phyloP scores from a whole-genome alignment of 495 filamentous ascomycete species.

The Penicillium dipodomyicola region DNA sequence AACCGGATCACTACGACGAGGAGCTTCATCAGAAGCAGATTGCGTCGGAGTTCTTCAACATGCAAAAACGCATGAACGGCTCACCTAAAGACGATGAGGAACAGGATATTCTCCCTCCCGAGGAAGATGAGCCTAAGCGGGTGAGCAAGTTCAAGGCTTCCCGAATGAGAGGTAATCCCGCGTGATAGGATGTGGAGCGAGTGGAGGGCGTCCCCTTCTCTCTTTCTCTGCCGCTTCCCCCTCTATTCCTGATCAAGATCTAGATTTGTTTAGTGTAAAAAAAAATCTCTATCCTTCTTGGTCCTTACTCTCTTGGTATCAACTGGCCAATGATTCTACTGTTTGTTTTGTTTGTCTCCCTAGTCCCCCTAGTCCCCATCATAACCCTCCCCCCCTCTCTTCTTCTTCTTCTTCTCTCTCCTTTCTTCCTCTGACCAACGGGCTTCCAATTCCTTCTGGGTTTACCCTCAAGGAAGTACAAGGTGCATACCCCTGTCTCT shows the following conservation, averaged over 20 bases:
- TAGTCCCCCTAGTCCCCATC: neutral
- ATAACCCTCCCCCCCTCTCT: neutral
- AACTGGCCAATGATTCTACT: neutral
- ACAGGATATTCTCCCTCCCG: constrained; percentile 56
- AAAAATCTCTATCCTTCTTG: too few species aligned
- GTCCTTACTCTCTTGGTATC: too few species aligned
- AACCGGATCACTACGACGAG: constrained; percentile 73
- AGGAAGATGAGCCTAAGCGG: constrained; percentile 64
- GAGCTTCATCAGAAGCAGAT: constrained; percentile 71
- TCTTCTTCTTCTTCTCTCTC: neutral
- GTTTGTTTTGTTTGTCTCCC: constrained; percentile 2
- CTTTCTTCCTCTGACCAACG: neutral
- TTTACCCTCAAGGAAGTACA: neutral
- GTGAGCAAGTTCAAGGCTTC: constrained; percentile 91
- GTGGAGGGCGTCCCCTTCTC: too few species aligned
- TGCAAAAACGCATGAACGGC: constrained; percentile 76
- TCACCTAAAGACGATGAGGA: constrained; percentile 61
- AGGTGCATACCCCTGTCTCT: constrained; percentile 18
- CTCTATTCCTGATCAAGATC: too few species aligned
- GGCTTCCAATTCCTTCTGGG: constrained; percentile 16
- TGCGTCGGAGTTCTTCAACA: constrained; percentile 72
- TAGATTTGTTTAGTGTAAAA: too few species aligned
- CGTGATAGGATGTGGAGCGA: too few species aligned
- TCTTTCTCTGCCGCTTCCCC: too few species aligned
- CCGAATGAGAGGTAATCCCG: constrained; percentile 31